Base-by-base conservation (phyloP, 495 filamentous ascomycete genomes). In the Trichoderma gamsii region DNA sequence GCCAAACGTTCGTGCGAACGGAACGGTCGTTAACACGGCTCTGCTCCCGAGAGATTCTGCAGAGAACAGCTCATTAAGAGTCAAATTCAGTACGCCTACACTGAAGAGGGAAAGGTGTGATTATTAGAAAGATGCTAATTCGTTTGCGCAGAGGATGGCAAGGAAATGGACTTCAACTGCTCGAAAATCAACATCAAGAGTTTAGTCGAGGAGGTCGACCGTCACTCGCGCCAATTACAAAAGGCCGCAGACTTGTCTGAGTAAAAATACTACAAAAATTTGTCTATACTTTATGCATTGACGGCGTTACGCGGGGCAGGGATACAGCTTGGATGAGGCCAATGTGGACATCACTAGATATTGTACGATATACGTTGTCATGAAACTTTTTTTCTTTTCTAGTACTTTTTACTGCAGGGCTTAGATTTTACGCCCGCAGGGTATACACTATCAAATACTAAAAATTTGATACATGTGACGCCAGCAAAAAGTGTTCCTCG, bases 181-280 rank as follows among this genome's bases (percentile, higher is more conserved):
- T 88, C 92, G 69, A 87, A 88, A 72, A 79, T 97, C 78, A 89
- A 88, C 73, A 93, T 97, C 72, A 91, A 91, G 66, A 92, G 93
- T 75, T 85, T 97, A 4, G 81, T 91, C 43, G 92, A 93, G 77
- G 92, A 97, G 79, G 87, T 97, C 49, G 90, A 97, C 75, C 85
- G 96, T 67, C 90, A 98, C 82, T 96, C 92, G 52, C 83, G 96
- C 64, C 77, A 79, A 46, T 77, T 99, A 74, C 86, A 89, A 70
- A 86, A 96, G 72, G 86, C 92, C 79, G 89, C 91, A 69, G 92
- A 93, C 71, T 76, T 99, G 76, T 83, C 87, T 71, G 87, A 85
- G 43, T 89, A 69, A 66, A 73, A 70, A 72, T 18, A 32, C 7
- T 29, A 29, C 29, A 1, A 25, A 61, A 72, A 16, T 12, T 32